These are phyloP conservation scores for Maudiozyma pseudohumilis DNA, from an alignment of 805 yeast genomes.

Conservation along the genomic window DNA sequence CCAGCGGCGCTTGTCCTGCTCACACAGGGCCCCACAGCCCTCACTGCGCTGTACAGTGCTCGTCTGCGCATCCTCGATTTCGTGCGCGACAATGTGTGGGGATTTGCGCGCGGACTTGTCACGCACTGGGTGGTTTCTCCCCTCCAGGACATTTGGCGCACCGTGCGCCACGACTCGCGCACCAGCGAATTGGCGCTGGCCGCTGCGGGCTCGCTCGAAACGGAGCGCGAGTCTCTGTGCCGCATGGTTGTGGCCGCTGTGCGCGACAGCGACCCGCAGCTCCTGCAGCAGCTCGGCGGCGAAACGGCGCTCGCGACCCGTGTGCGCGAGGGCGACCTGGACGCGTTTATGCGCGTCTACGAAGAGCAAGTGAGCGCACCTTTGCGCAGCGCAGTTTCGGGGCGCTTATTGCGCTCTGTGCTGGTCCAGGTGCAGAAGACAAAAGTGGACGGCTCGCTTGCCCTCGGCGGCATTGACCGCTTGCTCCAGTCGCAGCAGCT, in stretches of 20 bases:
- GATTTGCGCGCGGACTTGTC: constrained; percentile 59
- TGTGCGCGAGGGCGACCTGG: constrained; percentile 66
- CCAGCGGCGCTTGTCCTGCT: constrained; percentile 37
- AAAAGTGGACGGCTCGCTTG: constrained; percentile 88
- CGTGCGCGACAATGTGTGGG: constrained; percentile 47
- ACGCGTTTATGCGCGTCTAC: constrained; percentile 69
- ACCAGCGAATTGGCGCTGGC: constrained; percentile 62
- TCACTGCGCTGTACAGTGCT: constrained; percentile 37
- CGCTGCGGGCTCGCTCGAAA: constrained; percentile 64
- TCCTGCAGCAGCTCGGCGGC: constrained; percentile 1
- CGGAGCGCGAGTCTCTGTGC: constrained; percentile 73
- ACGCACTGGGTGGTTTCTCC: constrained; percentile 81
- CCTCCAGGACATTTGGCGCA: constrained; percentile 54
- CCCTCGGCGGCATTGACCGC: constrained; percentile 83
- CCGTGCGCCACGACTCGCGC: constrained; percentile 82
- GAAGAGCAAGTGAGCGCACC: constrained; percentile 70
- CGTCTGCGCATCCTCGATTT: constrained; percentile 46
- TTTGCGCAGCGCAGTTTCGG: constrained; percentile 46
- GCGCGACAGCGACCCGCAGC: constrained; percentile 11
- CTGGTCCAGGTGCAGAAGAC: constrained; percentile 92
- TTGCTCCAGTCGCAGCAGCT: constrained; percentile 83
- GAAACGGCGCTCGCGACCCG: constrained; percentile 16
- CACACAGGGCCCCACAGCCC: constrained; percentile 45
- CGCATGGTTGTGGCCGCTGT: constrained; percentile 67
- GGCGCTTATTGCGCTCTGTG: constrained; percentile 65